Evolutionary conservation across 2,329 filamentous ascomycete genomes (phyloP).

Genomic region (Colletotrichum ledebouriae): DNA sequence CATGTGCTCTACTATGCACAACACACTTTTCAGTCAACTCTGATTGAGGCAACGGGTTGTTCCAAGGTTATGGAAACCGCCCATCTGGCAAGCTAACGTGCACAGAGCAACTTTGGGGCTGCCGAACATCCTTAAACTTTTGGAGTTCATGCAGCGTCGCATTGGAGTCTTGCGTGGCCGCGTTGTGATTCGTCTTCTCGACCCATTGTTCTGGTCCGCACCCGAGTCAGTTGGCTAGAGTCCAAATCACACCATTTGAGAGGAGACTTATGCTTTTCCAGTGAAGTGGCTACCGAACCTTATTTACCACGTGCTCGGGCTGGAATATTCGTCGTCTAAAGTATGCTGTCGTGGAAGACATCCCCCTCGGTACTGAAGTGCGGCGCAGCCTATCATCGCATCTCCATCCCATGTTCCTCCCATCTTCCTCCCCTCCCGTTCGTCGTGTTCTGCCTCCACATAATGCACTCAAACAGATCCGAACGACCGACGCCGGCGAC

Average conservation of each 20-base stretch:
- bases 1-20: no score
- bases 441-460: constrained; percentile 10
- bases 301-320: neutral
- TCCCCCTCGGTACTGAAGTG: neutral
- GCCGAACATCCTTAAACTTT: neutral
- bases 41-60: neutral
- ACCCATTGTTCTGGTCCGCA: neutral
- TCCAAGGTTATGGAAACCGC: no score
- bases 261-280: constrained; percentile 21
- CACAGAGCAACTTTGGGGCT: neutral
- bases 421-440: constrained; percentile 3
- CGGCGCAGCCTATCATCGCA: neutral
- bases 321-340: constrained; percentile 19
- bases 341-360: neutral
- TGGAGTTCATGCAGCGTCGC: constrained; percentile 11
- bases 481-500: constrained; percentile 23
- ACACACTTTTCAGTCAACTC: neutral
- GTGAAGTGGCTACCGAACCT: constrained; percentile 19
- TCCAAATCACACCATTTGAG: constrained; percentile 5
- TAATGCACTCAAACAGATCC: constrained; percentile 23
- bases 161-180: neutral
- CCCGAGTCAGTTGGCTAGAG: constrained; percentile 28
- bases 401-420: constrained; percentile 26
- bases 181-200: neutral
- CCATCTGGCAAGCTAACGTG: neutral